Conservation (phyloP, 192 early-diverging fungal species). For the Backusella westeae region DNA sequence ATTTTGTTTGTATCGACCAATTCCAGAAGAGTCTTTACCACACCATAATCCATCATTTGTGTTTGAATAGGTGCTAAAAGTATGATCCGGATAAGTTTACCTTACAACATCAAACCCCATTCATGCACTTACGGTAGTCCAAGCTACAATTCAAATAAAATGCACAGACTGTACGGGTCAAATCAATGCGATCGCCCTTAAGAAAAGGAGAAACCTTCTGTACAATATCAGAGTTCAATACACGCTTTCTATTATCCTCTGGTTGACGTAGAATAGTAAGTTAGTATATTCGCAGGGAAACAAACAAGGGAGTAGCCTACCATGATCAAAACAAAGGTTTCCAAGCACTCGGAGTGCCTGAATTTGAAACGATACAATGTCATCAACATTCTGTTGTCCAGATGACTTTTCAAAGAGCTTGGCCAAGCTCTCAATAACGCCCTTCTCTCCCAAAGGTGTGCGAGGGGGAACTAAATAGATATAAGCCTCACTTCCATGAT, state of each 20-base stretch:
- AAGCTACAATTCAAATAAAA: slow-evolving; percentile 51
- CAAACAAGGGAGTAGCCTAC: slow-evolving; percentile 26
- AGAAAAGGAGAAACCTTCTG: slow-evolving; percentile 29
- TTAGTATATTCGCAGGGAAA: neutral
- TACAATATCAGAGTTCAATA: slow-evolving; percentile 37
- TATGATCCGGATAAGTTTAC: neutral
- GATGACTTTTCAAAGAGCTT: slow-evolving; percentile 31
- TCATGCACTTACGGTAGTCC: slow-evolving; percentile 39
- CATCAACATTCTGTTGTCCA: slow-evolving; percentile 11
- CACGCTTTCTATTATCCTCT: slow-evolving; percentile 48
- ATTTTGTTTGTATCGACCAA: slow-evolving; percentile 26
- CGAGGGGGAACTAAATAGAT: slow-evolving; percentile 34
- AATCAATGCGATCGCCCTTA: slow-evolving; percentile 27
- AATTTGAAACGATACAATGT: slow-evolving; percentile 7
- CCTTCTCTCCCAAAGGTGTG: slow-evolving; percentile 43
- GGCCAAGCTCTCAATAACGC: slow-evolving; percentile 37
- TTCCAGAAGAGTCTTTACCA: neutral
- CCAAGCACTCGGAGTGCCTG: slow-evolving; percentile 52
- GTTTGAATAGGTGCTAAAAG: slow-evolving; percentile 42
- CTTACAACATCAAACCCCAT: neutral
- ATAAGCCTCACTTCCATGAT: neutral
- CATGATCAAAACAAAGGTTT: slow-evolving; percentile 55
- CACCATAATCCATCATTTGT: slow-evolving; percentile 27
- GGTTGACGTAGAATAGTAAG: neutral
- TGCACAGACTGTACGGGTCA: slow-evolving; percentile 42